A percentile compares a stretch with the other conserved stretches of the same genome.
Conservation (phyloP, 371 early-diverging fungal genomes). For the Chytridium lagenaria region DNA sequence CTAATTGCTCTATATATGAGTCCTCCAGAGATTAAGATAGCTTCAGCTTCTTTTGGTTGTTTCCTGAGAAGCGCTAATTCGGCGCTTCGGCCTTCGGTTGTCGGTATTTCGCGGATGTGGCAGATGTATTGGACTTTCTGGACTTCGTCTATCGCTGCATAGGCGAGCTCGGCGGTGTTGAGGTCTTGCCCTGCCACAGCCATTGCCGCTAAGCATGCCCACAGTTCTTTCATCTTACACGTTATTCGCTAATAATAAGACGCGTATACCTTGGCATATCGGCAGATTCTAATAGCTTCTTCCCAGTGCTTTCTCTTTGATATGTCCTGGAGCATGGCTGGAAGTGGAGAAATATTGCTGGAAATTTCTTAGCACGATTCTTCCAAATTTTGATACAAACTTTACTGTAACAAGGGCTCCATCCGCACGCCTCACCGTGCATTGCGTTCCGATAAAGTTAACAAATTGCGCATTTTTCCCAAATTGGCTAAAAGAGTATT, state of each 20-base stretch:
- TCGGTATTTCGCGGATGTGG: slow-evolving; percentile 56
- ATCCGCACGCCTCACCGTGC: slow-evolving; percentile 55
- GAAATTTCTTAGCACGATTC: background rate
- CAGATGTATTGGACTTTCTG: slow-evolving; percentile 62
- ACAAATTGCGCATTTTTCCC: slow-evolving; percentile 58
- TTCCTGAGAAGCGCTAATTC: slow-evolving; percentile 57
- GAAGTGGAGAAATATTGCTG: slow-evolving; percentile 59
- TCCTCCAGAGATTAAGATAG: slow-evolving; percentile 51
- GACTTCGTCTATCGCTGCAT: slow-evolving; percentile 62
- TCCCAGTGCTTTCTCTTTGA: slow-evolving; percentile 62
- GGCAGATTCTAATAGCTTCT: slow-evolving; percentile 58
- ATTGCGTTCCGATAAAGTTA: slow-evolving; percentile 54
- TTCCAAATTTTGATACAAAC: slow-evolving; percentile 25
- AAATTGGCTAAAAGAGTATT: slow-evolving; percentile 35
- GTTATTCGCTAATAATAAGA: background rate
- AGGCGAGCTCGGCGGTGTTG: slow-evolving; percentile 64
- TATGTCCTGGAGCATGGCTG: slow-evolving; percentile 57
- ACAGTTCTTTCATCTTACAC: slow-evolving; percentile 51
- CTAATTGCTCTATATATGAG: slow-evolving; percentile 52
- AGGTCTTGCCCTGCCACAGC: slow-evolving; percentile 57
- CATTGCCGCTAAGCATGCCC: slow-evolving; percentile 64
- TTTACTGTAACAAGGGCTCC: slow-evolving; percentile 55
- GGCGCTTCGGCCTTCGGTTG: slow-evolving; percentile 53
- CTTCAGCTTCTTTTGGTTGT: slow-evolving; percentile 59
- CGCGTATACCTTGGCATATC: slow-evolving; percentile 53